Evolutionary conservation across 2,329 filamentous ascomycete species (phyloP), one percentile per base, ranked within the genome.

Genomic region (Penicillium sp.): DNA sequence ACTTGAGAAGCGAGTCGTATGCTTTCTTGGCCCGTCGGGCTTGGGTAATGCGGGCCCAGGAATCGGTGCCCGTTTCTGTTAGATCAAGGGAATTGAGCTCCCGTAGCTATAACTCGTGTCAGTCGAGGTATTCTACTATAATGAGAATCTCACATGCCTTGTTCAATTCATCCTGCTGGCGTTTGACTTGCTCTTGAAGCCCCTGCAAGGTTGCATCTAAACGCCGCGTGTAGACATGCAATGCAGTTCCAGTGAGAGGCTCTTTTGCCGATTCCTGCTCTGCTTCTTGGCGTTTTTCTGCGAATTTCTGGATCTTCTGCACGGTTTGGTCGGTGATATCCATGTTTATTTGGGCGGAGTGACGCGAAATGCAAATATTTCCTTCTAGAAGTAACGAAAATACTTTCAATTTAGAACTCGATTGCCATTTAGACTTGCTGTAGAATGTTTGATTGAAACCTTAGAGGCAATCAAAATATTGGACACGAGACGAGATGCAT

Each of bases 201-300:
- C 88, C 86, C 60, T 80, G 82, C 44, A 92, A 68, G 2, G 89
- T 91, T 53, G 83, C 81, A 56, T 90, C 84, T 44, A 93, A 76
- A 29, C 66, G 70, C 41, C 61, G 66, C 23, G 72, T 69, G 60
- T 76, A 76, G 16, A 64, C 63, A 53, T 72, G 69, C 33, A 74
- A 58, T 48, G 66, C 63, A 19, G 68, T 64, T 29, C 64, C 52
- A 45, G 63, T 70, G 10, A 71, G 60, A 48, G 65, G 67, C 23
- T 73, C 65, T 33, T 66, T 55, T 15, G 60, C 60, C 46, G 71
- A 69, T 53, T 72, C 66, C n/a, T 66, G 62, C 59, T 77, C 73
- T 23, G 69, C 66, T 40, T 69, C 68, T 48, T 65, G 66, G 46
- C 73, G 72, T 45, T 68, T 71, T 46, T 73, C 60, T 21, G 65